Evolutionary conservation across 768 basidiomycete species (phyloP).

Genomic region (Collybia nuda): DNA sequence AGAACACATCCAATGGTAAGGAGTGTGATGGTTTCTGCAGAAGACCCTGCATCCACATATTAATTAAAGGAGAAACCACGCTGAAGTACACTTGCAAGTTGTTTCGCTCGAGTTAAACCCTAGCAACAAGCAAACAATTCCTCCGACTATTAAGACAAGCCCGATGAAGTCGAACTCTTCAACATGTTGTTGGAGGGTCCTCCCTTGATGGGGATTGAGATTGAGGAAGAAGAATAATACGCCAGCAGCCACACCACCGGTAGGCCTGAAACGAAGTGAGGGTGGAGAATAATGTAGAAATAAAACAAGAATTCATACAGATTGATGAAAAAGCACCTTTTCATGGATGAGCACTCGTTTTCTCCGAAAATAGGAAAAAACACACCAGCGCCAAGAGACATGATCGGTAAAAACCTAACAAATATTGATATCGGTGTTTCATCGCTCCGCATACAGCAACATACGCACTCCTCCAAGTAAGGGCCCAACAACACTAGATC

Average conservation of each 20-base stretch:
- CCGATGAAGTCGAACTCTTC: conserved; percentile 73
- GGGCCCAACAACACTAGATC: conserved; percentile 64
- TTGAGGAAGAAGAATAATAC: conserved; percentile 76
- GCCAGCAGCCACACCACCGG: conserved; percentile 61
- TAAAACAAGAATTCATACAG: conserved; percentile 42
- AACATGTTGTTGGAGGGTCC: conserved; percentile 56
- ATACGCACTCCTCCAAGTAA: conserved; percentile 75
- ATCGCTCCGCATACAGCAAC: too few relatives aligned
- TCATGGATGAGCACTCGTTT: conserved; percentile 6
- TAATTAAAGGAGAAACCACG: background rate
- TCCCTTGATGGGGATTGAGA: conserved; percentile 70
- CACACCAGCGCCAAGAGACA: conserved; percentile 77
- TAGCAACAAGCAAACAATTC: conserved; percentile 67
- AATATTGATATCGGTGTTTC: too few relatives aligned
- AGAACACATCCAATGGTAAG: conserved; percentile 57
- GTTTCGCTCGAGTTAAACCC: conserved; percentile 74
- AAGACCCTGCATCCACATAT: conserved; percentile 43
- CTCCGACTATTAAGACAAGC: conserved; percentile 57
- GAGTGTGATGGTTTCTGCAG: conserved; percentile 58
- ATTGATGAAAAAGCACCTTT: conserved; percentile 77
- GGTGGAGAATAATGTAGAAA: background rate
- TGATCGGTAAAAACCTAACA: conserved; percentile 68
- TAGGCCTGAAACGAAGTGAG: conserved; percentile 48
- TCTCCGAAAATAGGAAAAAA: conserved; percentile 1
- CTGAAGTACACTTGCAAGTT: conserved; percentile 46